Evolutionary conservation across 176 grass and related monocot genomes (phyloP).

Genomic region (Triticum timopheevii): DNA sequence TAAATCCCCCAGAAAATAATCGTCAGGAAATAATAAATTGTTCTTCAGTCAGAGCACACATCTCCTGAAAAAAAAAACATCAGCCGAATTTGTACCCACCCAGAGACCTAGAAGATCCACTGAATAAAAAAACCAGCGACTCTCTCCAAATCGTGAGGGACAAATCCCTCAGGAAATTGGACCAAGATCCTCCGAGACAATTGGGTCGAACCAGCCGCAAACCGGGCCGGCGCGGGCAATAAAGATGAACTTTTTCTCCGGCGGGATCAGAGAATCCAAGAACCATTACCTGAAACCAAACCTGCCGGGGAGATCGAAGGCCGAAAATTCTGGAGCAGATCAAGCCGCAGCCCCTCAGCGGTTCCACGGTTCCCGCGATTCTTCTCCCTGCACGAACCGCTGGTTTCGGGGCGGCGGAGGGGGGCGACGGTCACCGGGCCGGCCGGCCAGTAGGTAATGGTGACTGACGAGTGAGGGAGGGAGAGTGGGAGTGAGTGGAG

Average conservation of each 20-base stretch:
- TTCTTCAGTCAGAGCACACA: conserved; percentile 2
- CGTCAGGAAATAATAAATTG: conserved; percentile 8
- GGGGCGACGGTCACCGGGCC: conserved; percentile 12
- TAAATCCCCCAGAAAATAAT: not conserved
- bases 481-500: conserved; percentile 1
- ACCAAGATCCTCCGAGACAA: not conserved
- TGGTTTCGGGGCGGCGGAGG: not conserved
- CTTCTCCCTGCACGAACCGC: not conserved
- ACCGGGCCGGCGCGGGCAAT: not conserved
- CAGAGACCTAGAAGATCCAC: conserved; percentile 22
- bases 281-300: conserved; percentile 33
- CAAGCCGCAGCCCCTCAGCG: not conserved
- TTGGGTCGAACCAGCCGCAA: not conserved
- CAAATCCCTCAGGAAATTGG: conserved; percentile 8
- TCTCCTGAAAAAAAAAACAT: not conserved
- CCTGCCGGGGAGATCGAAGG: conserved; percentile 8
- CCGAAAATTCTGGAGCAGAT: conserved; percentile 22
- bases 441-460: conserved; percentile 46
- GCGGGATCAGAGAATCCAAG: conserved; percentile 29
- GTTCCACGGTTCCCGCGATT: not conserved
- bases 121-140: not conserved
- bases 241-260: not conserved
- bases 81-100: not conserved
- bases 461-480: not conserved
- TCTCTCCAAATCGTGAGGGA: conserved; percentile 25